A percentile compares a stretch with the other conserved stretches of the same genome.
Evolutionary conservation across 768 basidiomycete species (phyloP).

Genomic region (Lactarius trivialis): DNA sequence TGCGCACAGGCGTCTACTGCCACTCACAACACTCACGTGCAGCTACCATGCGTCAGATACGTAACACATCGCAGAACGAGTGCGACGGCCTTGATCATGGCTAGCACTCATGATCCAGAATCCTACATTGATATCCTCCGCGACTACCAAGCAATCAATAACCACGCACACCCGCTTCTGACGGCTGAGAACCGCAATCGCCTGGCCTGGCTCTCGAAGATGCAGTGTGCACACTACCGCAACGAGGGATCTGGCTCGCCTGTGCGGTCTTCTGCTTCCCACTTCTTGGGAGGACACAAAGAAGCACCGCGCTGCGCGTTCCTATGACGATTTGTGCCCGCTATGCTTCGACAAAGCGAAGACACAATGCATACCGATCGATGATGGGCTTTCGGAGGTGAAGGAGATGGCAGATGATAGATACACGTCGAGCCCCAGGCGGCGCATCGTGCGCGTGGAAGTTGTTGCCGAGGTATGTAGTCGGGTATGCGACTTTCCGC

Average conservation of each 20-base stretch:
- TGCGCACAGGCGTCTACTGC: neutral
- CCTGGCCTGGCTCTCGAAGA: constrained; percentile 46
- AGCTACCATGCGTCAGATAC: neutral
- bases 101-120: neutral
- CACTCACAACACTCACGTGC: neutral
- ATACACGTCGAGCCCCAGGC: constrained; percentile 46
- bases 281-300: constrained; percentile 59
- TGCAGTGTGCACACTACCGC: constrained; percentile 47
- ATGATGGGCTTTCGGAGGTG: constrained; percentile 58
- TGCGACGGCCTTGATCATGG: too few relatives aligned
- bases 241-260: constrained; percentile 43
- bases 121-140: constrained; percentile 13
- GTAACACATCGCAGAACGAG: too few relatives aligned
- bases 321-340: constrained; percentile 54
- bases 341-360: constrained; percentile 46
- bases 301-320: constrained; percentile 33
- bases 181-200: constrained; percentile 36
- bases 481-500: neutral
- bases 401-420: constrained; percentile 45
- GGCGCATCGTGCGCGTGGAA: constrained; percentile 65
- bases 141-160: constrained; percentile 58
- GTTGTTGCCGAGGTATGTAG: constrained; percentile 56
- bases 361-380: constrained; percentile 66
- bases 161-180: constrained; percentile 73
- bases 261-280: constrained; percentile 38